Conservation (phyloP, 192 early-diverging fungal species). For the Coemansia sp. region DNA sequence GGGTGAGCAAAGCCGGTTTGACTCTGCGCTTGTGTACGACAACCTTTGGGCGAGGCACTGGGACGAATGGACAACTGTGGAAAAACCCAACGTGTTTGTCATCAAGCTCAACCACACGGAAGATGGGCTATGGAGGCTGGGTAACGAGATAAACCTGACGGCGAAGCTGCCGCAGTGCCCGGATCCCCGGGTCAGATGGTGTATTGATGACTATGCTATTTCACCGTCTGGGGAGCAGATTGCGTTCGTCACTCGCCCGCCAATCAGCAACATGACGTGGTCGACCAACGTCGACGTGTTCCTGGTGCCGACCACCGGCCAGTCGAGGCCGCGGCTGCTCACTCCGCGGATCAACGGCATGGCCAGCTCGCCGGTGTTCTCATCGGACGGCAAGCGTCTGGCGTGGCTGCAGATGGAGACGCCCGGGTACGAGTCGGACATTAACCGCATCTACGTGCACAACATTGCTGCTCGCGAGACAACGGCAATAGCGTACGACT, state of each 20-base stretch:
- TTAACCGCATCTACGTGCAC: conserved; percentile 61
- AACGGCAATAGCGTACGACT: conserved; percentile 51
- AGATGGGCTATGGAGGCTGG: conserved; percentile 29
- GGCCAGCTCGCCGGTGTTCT: conserved; percentile 60
- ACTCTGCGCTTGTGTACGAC: conserved; percentile 64
- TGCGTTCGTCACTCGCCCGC: conserved; percentile 67
- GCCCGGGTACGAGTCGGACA: conserved; percentile 68
- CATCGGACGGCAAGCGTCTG: conserved; percentile 60
- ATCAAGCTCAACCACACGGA: conserved; percentile 31
- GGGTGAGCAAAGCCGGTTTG: conserved; percentile 35
- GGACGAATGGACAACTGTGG: conserved; percentile 62
- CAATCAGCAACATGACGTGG: conserved; percentile 60
- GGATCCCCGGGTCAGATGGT: conserved; percentile 57
- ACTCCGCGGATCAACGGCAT: conserved; percentile 57
- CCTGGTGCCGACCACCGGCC: conserved; percentile 55
- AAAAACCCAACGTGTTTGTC: conserved; percentile 63
- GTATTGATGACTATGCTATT: conserved; percentile 60
- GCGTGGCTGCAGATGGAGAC: conserved; percentile 72
- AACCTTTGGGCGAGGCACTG: conserved; percentile 77
- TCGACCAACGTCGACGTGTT: conserved; percentile 72
- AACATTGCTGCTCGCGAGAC: conserved; percentile 50
- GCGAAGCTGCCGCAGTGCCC: conserved; percentile 47
- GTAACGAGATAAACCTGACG: conserved; percentile 17
- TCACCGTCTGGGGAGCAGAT: conserved; percentile 60
- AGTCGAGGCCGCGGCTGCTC: conserved; percentile 35